These are phyloP conservation scores for Trametes gibbosa DNA, from an alignment of 768 basidiomycete species.

Conservation along the genomic window DNA sequence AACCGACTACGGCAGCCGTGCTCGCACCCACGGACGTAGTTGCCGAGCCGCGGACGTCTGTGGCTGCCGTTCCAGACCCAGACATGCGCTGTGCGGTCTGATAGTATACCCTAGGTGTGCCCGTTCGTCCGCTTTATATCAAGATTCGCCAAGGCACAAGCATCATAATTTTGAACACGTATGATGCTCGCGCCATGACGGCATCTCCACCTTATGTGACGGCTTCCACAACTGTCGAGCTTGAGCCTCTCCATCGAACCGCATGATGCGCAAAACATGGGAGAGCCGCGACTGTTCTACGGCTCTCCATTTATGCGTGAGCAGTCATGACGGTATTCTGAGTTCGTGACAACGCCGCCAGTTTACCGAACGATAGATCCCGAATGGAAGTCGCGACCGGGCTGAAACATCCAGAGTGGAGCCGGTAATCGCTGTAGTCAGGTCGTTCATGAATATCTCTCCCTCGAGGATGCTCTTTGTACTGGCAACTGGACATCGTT, in stretches of 20 bases:
- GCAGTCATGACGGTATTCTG: no score
- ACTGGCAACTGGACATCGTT: no score
- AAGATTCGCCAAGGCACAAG: not conserved
- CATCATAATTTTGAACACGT: not conserved
- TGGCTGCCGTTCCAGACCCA: not conserved
- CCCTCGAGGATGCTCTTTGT: no score
- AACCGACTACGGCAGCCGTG: not conserved
- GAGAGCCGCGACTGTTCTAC: not conserved
- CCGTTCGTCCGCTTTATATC: not conserved
- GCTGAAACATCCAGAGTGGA: no score
- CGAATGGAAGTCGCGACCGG: no score
- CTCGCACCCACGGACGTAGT: slow-evolving; percentile 7
- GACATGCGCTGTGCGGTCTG: not conserved
- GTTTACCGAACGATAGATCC: no score
- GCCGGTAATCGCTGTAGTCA: no score
- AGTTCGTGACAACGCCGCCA: no score
- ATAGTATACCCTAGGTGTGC: not conserved
- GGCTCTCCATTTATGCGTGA: not conserved
- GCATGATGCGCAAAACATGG: not conserved
- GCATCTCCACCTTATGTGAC: slow-evolving; percentile 1
- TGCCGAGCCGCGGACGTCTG: not conserved
- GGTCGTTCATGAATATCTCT: not conserved
- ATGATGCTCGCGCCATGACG: not conserved
- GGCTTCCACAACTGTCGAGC: not conserved
- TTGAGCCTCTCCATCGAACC: not conserved